A percentile compares a stretch with the other conserved stretches of the same genome.
Conservation (phyloP, 371 early-diverging fungal species). For the Circinella minor region DNA sequence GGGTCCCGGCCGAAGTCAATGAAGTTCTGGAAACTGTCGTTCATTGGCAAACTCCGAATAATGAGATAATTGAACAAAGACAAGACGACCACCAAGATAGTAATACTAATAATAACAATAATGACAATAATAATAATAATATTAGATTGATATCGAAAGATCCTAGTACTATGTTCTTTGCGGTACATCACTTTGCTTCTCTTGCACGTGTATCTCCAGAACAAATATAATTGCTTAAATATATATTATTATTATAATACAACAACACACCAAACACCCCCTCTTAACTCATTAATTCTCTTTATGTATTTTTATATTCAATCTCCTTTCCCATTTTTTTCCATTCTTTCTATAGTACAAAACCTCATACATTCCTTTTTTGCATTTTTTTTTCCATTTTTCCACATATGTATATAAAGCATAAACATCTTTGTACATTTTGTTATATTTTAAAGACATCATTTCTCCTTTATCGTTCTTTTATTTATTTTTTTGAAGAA, state of each 20-base stretch:
- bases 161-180: slow-evolving; percentile 12
- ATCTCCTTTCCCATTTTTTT: neutral
- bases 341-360: neutral
- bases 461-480: too few relatives aligned
- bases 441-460: too few relatives aligned
- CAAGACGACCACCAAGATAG: too few relatives aligned
- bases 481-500: too few relatives aligned
- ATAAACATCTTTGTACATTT: neutral
- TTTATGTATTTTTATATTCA: neutral
- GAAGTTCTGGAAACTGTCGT: slow-evolving; percentile 18
- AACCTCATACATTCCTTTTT: neutral
- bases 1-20: slow-evolving; percentile 13
- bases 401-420: neutral
- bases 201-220: slow-evolving; percentile 15
- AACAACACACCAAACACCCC: too few relatives aligned
- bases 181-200: slow-evolving; percentile 19
- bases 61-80: neutral
- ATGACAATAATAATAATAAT: neutral
- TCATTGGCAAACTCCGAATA: slow-evolving; percentile 15
- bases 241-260: too few relatives aligned
- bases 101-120: too few relatives aligned
- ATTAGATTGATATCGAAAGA: slow-evolving; percentile 1
- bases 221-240: neutral
- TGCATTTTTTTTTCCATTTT: neutral
- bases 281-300: neutral